Percentiles rank a stretch among this genome's conserved stretches.
Evolutionary conservation across 2,329 filamentous ascomycete species (phyloP).

Genomic region (Aspergillus vadensis): DNA sequence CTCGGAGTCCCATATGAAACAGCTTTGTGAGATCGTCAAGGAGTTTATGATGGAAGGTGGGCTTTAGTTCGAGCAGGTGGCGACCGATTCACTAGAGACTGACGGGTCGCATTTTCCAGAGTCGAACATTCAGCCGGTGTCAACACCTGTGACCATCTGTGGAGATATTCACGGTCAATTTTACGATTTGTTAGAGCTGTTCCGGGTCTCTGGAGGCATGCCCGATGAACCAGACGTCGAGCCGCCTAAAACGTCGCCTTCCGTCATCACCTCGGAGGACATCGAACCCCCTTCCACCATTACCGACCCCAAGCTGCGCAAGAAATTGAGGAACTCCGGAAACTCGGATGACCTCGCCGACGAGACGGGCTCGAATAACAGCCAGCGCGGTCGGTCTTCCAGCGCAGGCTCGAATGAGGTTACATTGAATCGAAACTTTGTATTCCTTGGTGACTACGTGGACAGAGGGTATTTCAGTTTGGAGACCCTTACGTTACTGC

Average conservation of each 20-base stretch:
- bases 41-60: constrained; percentile 97
- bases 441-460: constrained; percentile 73
- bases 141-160: constrained; percentile 93
- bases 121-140: constrained; percentile 98
- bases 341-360: constrained; percentile 33
- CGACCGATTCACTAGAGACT: constrained; percentile 9
- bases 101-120: constrained; percentile 56
- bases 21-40: constrained; percentile 97
- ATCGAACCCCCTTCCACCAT: constrained; percentile 89
- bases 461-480: constrained; percentile 74
- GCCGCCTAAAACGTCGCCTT: constrained; percentile 67
- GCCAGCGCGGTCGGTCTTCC: constrained; percentile 29
- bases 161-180: constrained; percentile 99
- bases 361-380: constrained; percentile 17
- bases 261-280: constrained; percentile 84
- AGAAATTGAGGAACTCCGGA: constrained; percentile 68
- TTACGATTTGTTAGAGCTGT: constrained; percentile 95
- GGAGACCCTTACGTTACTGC: constrained; percentile 71
- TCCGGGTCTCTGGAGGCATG: constrained; percentile 95
- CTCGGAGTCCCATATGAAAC: constrained; percentile 96
- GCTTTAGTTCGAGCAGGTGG: not conserved
- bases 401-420: constrained; percentile 34
- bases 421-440: constrained; percentile 66
- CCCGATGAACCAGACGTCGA: constrained; percentile 77
- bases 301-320: constrained; percentile 81